These are phyloP conservation scores for Primulina tabacum DNA, from an alignment of 257 asterid genomes.

Conservation along the genomic window DNA sequence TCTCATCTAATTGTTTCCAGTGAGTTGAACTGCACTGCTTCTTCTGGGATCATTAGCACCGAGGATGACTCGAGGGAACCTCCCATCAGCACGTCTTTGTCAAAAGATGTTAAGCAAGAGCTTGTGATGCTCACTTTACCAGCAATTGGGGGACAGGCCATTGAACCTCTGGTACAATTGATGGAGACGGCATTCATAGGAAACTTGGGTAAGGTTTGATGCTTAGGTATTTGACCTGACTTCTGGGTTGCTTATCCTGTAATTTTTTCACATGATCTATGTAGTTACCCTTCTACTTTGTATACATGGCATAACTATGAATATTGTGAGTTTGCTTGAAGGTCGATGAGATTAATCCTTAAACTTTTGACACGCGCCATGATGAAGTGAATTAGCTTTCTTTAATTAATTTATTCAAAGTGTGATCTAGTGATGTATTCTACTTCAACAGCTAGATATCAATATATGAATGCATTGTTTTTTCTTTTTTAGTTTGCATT, in stretches of 20 bases:
- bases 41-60: slow-evolving; percentile 30
- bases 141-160: slow-evolving; percentile 87
- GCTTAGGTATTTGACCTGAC: slow-evolving; percentile 1
- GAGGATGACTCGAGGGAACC: slow-evolving; percentile 30
- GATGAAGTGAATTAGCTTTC: neutral
- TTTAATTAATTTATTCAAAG: neutral
- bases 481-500: neutral
- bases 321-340: neutral
- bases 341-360: neutral
- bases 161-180: slow-evolving; percentile 73
- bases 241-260: slow-evolving; percentile 1
- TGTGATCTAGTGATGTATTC: neutral
- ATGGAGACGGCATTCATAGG: slow-evolving; percentile 95
- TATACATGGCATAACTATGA: neutral
- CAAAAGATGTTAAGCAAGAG: slow-evolving; percentile 51
- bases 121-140: slow-evolving; percentile 73
- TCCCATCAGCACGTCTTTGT: slow-evolving; percentile 26
- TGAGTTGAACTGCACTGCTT: slow-evolving; percentile 37
- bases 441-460: neutral
- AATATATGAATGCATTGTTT: neutral
- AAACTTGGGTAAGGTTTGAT: slow-evolving; percentile 58
- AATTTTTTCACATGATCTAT: slow-evolving; percentile 5
- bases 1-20: slow-evolving; percentile 35
- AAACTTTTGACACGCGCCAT: neutral
- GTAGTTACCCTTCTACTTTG: neutral